Evolutionary conservation across 257 asterid species (phyloP).

Genomic region (Haberlea rhodopensis): DNA sequence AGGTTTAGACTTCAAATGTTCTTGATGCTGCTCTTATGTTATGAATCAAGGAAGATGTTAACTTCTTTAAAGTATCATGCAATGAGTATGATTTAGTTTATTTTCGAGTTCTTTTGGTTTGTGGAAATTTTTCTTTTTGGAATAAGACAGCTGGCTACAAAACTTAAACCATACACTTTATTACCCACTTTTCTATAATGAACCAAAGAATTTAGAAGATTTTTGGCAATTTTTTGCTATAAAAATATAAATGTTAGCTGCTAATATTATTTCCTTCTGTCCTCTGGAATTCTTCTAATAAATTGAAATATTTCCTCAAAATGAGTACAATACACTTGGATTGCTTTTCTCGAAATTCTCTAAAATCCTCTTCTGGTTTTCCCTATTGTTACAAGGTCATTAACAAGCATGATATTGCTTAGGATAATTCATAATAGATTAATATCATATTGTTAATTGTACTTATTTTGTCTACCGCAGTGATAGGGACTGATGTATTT

Average conservation of each 20-base stretch:
- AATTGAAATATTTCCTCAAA: background rate
- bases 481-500: constrained; percentile 74
- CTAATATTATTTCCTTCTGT: no score
- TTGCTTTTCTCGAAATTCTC: background rate
- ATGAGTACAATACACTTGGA: background rate
- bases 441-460: constrained; percentile 3
- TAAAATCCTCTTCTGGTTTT: background rate
- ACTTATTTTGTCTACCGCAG: constrained; percentile 43
- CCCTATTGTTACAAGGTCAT: background rate
- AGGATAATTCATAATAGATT: background rate
- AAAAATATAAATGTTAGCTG: no score
- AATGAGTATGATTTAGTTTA: background rate
- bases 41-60: background rate
- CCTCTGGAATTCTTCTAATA: no score
- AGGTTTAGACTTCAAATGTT: constrained; percentile 42
- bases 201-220: background rate
- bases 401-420: background rate
- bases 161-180: background rate
- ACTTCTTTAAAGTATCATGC: background rate
- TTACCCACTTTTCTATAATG: background rate
- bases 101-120: background rate
- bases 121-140: background rate
- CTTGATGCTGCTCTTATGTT: background rate
- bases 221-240: no score
- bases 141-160: background rate